These are phyloP conservation scores for Aegilops umbellulata DNA, from an alignment of 176 grass and related monocot genomes.

Conservation along the genomic window DNA sequence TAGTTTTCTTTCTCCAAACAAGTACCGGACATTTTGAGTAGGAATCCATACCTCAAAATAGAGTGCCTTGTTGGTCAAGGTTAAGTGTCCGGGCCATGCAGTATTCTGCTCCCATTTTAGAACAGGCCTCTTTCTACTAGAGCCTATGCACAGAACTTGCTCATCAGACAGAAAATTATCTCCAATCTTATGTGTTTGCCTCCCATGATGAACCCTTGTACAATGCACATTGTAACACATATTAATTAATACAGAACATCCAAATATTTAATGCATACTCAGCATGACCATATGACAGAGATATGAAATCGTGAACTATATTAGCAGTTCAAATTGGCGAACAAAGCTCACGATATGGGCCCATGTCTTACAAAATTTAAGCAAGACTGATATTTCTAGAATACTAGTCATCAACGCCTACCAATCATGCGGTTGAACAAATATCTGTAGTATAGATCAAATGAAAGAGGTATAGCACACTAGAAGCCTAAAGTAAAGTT, in stretches of 20 bases:
- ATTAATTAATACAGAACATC: slow-evolving; percentile 15
- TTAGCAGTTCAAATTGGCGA: slow-evolving; percentile 2
- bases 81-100: slow-evolving; percentile 94
- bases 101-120: slow-evolving; percentile 97
- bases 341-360: not conserved
- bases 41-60: slow-evolving; percentile 85
- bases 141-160: slow-evolving; percentile 88
- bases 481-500: slow-evolving; percentile 9
- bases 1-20: slow-evolving; percentile 11
- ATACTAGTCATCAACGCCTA: not conserved
- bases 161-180: slow-evolving; percentile 57
- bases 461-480: not conserved
- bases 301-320: slow-evolving; percentile 1
- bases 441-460: not conserved
- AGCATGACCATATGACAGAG: not conserved
- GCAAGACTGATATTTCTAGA: slow-evolving; percentile 1
- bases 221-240: slow-evolving; percentile 7
- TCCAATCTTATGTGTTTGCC: slow-evolving; percentile 69
- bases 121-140: slow-evolving; percentile 90
- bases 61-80: slow-evolving; percentile 80
- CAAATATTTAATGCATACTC: slow-evolving; percentile 14
- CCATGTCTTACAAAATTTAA: slow-evolving; percentile 24
- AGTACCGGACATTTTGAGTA: slow-evolving; percentile 12
- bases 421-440: not conserved
- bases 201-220: slow-evolving; percentile 87